These are phyloP conservation scores for Giardia duodenalis DNA, from an alignment of 208 protist species.

Conservation along the genomic window DNA sequence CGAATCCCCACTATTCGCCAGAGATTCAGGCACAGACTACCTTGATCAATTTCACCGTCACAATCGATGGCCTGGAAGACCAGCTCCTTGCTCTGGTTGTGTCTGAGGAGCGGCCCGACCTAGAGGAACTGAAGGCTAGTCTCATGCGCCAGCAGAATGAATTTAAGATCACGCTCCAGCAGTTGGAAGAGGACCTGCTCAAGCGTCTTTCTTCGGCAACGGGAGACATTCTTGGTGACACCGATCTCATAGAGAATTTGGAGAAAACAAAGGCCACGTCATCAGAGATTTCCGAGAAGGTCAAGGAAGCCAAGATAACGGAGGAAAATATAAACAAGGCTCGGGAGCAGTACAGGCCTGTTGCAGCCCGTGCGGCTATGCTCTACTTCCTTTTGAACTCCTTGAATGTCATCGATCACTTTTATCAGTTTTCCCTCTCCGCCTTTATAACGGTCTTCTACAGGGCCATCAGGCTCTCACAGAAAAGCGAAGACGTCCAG, in stretches of 20 bases:
- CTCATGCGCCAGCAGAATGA: slow-evolving; percentile 86
- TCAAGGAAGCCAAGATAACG: slow-evolving; percentile 66
- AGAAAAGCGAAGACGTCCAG: slow-evolving; percentile 65
- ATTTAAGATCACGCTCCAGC: slow-evolving; percentile 87
- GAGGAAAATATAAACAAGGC: slow-evolving; percentile 77
- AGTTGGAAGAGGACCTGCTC: slow-evolving; percentile 85
- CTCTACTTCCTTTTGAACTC: slow-evolving; percentile 84
- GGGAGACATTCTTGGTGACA: slow-evolving; percentile 81
- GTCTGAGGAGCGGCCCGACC: slow-evolving; percentile 79
- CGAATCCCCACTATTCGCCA: slow-evolving; percentile 92
- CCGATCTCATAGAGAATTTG: slow-evolving; percentile 77
- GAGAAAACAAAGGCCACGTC: slow-evolving; percentile 84
- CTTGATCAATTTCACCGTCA: slow-evolving; percentile 91
- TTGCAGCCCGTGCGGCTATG: slow-evolving; percentile 73
- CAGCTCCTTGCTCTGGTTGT: slow-evolving; percentile 90
- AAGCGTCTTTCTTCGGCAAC: slow-evolving; percentile 70
- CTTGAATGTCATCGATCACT: slow-evolving; percentile 82
- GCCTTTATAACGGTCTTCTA: slow-evolving; percentile 89
- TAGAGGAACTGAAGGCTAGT: slow-evolving; percentile 75
- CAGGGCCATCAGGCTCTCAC: slow-evolving; percentile 70
- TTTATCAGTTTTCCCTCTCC: slow-evolving; percentile 90
- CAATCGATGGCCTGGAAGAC: slow-evolving; percentile 83
- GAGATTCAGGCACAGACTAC: slow-evolving; percentile 92
- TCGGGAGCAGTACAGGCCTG: slow-evolving; percentile 74
- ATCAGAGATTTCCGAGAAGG: slow-evolving; percentile 77